Percentiles rank a stretch among this genome's conserved stretches.
Evolutionary conservation across 495 filamentous ascomycete genomes (phyloP).

Genomic region (Trichoderma gamsii): DNA sequence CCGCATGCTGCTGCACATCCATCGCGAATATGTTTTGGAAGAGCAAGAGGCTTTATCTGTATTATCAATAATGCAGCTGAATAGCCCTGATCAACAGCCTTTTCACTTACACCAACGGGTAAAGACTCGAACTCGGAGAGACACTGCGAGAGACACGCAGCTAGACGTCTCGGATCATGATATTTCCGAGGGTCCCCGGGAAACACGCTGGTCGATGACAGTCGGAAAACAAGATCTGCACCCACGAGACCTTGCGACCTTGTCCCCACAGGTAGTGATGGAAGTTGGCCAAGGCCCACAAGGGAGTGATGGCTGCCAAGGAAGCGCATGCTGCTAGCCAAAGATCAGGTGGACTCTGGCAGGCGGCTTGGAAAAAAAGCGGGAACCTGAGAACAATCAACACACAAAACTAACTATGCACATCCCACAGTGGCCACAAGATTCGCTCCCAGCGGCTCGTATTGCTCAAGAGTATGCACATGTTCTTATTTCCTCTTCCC

Average conservation of each 20-base stretch:
- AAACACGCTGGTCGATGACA: constrained; percentile 19
- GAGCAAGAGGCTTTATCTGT: no score
- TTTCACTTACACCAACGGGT: no score
- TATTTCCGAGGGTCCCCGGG: not conserved
- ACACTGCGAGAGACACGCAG: not conserved
- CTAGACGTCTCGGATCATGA: not conserved
- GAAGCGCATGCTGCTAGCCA: not conserved
- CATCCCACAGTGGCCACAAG: no score
- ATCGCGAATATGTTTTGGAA: no score
- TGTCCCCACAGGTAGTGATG: constrained; percentile 17
- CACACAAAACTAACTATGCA: no score
- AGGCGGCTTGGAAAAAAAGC: not conserved
- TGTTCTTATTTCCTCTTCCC: no score
- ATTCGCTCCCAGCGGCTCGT: no score
- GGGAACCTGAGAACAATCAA: not conserved
- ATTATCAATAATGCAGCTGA: no score
- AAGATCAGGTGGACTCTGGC: not conserved
- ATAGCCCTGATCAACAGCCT: no score
- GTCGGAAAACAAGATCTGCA: constrained; percentile 23
- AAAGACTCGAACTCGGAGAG: not conserved
- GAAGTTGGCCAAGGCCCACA: constrained; percentile 3
- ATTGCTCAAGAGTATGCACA: no score
- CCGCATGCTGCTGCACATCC: no score
- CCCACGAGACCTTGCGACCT: constrained; percentile 1
- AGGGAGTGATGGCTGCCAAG: not conserved